phyloP scores from a whole-genome alignment of 805 yeast species.

The Ogataea paraovalis region DNA sequence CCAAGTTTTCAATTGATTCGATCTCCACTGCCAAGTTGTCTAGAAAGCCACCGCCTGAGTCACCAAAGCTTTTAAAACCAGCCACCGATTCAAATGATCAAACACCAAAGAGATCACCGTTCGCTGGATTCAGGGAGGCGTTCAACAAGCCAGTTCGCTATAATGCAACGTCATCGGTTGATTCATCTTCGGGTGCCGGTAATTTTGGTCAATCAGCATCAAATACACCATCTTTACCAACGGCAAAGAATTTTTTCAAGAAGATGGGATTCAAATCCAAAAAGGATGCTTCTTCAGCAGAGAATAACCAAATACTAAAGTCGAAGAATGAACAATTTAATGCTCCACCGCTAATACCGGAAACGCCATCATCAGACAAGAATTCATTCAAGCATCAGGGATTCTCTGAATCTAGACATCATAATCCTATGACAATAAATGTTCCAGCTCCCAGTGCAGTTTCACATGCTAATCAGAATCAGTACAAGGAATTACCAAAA shows the following conservation, averaged over 20 bases:
- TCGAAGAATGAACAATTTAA: not conserved
- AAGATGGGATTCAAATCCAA: conserved; percentile 18
- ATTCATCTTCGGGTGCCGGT: not conserved
- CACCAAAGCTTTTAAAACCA: not conserved
- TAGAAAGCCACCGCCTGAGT: conserved; percentile 21
- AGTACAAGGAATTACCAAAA: conserved; percentile 16
- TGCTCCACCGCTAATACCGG: not conserved
- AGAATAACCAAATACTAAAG: conserved; percentile 5
- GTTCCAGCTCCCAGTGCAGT: conserved; percentile 6
- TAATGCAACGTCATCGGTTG: not conserved
- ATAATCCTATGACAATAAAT: conserved; percentile 8
- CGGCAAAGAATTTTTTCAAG: conserved; percentile 20
- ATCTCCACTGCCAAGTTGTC: not conserved
- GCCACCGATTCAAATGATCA: not conserved
- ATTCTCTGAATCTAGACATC: not conserved
- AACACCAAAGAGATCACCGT: conserved; percentile 16
- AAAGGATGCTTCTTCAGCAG: conserved; percentile 1
- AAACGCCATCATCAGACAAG: not conserved
- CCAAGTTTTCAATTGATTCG: conserved; percentile 5
- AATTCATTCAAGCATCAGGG: conserved; percentile 3
- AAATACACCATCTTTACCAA: conserved; percentile 14
- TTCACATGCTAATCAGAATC: not conserved
- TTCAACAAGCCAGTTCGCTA: conserved; percentile 17
- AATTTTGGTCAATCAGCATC: no score
- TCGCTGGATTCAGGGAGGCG: conserved; percentile 20